Evolutionary conservation across 2,329 filamentous ascomycete species (phyloP).

Genomic region (Aureobasidium sp.): DNA sequence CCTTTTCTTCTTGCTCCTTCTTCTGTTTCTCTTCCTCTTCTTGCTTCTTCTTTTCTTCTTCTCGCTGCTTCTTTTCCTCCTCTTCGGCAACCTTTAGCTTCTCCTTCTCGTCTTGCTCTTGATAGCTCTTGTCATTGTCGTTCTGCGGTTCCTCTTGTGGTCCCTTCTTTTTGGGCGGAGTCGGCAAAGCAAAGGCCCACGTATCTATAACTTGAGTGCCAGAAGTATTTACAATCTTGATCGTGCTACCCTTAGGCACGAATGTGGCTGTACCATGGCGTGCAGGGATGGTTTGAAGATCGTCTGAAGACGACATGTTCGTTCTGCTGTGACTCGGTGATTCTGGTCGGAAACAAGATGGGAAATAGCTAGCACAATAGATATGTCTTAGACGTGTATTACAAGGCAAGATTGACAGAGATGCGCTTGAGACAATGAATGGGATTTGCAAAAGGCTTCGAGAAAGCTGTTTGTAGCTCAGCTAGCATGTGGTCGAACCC

Average conservation of each 20-base stretch:
- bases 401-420: background rate
- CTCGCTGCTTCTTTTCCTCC: slow-evolving; percentile 21
- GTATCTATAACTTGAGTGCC: slow-evolving; percentile 45
- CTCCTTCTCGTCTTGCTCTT: slow-evolving; percentile 25
- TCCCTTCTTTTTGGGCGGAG: slow-evolving; percentile 36
- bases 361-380: background rate
- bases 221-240: slow-evolving; percentile 46
- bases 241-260: slow-evolving; percentile 41
- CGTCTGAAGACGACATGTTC: background rate
- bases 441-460: background rate
- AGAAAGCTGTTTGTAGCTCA: background rate
- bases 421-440: background rate
- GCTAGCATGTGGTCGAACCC: background rate
- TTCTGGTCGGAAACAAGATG: background rate
- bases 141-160: slow-evolving; percentile 20
- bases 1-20: slow-evolving; percentile 20
- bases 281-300: slow-evolving; percentile 40
- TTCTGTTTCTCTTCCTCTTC: slow-evolving; percentile 8
- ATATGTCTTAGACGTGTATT: background rate
- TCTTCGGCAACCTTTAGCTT: slow-evolving; percentile 26
- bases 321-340: background rate
- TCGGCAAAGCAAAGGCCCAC: slow-evolving; percentile 43
- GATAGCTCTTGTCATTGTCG: slow-evolving; percentile 19
- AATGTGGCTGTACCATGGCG: slow-evolving; percentile 46
- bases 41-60: slow-evolving; percentile 16